Evolutionary conservation across 768 basidiomycete genomes (phyloP), one percentile per base, ranked within the genome.

Genomic region (Termitomyces bulborhizus): DNA sequence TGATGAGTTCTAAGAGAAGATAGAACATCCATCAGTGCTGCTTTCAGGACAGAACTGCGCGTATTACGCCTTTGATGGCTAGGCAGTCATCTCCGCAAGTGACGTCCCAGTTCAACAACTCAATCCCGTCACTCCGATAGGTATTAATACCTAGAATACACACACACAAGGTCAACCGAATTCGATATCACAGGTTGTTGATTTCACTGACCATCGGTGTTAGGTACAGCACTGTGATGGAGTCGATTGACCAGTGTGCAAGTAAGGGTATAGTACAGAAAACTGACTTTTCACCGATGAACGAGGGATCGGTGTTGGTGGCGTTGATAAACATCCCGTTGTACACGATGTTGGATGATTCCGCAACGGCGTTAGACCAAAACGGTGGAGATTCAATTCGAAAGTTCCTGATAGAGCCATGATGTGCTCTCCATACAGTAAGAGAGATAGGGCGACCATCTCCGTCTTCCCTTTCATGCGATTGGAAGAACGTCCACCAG

Each of bases 11-110:
- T 61, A 40, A 21, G 29, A 51, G 24, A 8, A 31, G 9, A 43
- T 21, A 12, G 1, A 29, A 46, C 15, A 36, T 15, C 31, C 12
- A 43, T 52, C 31, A 51, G 11, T 11, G 2, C 40, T 40, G 7
- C 18, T 3, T 37, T 52, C 6, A 15, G 4, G 37, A 27, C 46
- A 32, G 34, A 24, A 50, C 9, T 16, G 27, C 16, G 34, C n/a
- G 9, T 61, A 82, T 27, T 61, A 82, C 81, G 6, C 81, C 82
- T 69, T 84, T 83, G 69, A 84, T 80, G 7, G 80, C 82, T n/a
- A 84, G 66, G 55, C 82, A 84, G 59, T 84, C 82, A 61, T 84
- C 83, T 16, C 82, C 81, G 52, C 76, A 79, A n/a, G 81, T 83
- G 16, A 84, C 71, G 66, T 84, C 81, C 77, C 77, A 84, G 62